Conservation (phyloP, 257 asterid species). For the Solanum ossicruentum region DNA sequence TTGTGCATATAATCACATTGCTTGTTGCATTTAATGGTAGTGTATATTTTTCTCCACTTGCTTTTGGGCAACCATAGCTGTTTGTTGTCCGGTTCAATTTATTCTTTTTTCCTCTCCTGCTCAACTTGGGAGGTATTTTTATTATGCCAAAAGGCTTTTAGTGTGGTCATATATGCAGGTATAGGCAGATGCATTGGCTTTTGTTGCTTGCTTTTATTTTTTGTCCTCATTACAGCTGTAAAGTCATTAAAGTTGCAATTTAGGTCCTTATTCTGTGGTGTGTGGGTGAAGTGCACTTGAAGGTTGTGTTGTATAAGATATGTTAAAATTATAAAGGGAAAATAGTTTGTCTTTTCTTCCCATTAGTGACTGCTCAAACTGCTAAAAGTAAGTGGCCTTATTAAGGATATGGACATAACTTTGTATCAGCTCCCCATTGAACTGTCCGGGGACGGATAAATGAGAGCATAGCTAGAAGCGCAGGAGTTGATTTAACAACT, state of each 20-base stretch:
- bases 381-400: background rate
- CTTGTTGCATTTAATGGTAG: conserved; percentile 13
- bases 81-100: conserved; percentile 38
- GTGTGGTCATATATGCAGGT: conserved; percentile 27
- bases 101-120: conserved; percentile 29
- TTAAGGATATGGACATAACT: background rate
- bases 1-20: conserved; percentile 30
- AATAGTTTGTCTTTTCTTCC: background rate
- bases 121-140: conserved; percentile 27
- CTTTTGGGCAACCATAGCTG: conserved; percentile 24
- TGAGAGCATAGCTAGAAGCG: background rate
- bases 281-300: conserved; percentile 9
- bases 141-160: conserved; percentile 15
- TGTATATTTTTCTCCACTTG: conserved; percentile 24
- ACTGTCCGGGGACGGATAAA: background rate
- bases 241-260: background rate
- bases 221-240: background rate
- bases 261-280: background rate
- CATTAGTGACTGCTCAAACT: background rate
- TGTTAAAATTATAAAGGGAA: background rate
- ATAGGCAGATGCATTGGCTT: conserved; percentile 23
- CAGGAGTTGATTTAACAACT: too few species aligned
- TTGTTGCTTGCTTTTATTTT: conserved; percentile 8
- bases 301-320: background rate
- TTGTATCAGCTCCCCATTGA: background rate